Conservation (phyloP, 2,329 filamentous ascomycete species). For the Apiospora sp. region DNA sequence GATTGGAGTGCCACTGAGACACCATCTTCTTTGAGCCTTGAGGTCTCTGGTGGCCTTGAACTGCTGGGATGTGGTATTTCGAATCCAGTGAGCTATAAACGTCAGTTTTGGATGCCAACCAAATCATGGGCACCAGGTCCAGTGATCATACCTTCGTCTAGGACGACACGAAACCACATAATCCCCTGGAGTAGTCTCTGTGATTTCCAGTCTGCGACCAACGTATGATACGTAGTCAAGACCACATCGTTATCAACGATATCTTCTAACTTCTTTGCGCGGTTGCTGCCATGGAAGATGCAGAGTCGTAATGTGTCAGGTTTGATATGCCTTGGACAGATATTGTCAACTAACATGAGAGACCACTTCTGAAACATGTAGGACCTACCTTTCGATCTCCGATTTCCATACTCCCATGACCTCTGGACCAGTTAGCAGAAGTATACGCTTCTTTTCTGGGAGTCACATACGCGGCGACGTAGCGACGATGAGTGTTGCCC, state of each 20-base stretch:
- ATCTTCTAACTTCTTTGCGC: neutral
- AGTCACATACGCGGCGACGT: neutral
- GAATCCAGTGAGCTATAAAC: constrained; percentile 26
- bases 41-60: constrained; percentile 41
- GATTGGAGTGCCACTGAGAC: constrained; percentile 24
- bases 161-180: constrained; percentile 15
- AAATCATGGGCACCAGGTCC: too few species aligned
- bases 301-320: neutral
- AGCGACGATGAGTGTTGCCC: neutral
- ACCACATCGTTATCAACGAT: constrained; percentile 24
- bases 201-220: constrained; percentile 15
- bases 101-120: too few species aligned
- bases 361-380: too few species aligned
- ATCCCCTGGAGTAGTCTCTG: neutral
- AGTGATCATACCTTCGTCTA: constrained; percentile 13
- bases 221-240: constrained; percentile 24
- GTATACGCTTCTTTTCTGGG: too few species aligned
- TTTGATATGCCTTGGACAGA: neutral
- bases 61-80: constrained; percentile 25
- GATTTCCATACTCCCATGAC: constrained; percentile 12
- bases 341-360: neutral
- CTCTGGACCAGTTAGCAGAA: neutral
- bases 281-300: constrained; percentile 21
- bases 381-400: constrained; percentile 16
- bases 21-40: constrained; percentile 32